These are phyloP conservation scores for Dipodascus geniculatus DNA, from an alignment of 805 yeast genomes.

Conservation along the genomic window DNA sequence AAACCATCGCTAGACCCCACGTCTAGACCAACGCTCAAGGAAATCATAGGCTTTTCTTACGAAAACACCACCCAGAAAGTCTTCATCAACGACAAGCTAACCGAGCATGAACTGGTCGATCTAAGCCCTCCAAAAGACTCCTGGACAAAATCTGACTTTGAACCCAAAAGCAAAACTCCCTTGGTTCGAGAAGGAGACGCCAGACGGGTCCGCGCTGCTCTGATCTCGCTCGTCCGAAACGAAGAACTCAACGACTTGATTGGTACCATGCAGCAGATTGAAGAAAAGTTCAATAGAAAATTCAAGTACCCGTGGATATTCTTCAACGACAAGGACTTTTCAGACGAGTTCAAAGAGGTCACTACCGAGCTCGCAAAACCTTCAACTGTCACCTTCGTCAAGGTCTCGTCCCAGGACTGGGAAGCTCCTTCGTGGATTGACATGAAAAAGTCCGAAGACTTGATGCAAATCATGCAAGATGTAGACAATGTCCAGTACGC, in stretches of 20 bases:
- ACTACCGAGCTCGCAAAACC: slow-evolving; percentile 28
- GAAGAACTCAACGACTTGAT: slow-evolving; percentile 38
- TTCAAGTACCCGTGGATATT: slow-evolving; percentile 71
- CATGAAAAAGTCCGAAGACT: slow-evolving; percentile 16
- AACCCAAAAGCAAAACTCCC: neutral
- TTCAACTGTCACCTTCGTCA: slow-evolving; percentile 35
- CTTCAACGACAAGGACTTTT: slow-evolving; percentile 55
- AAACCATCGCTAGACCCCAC: neutral
- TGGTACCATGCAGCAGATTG: slow-evolving; percentile 44
- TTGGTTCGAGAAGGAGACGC: neutral
- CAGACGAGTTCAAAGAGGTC: slow-evolving; percentile 37
- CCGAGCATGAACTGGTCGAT: neutral
- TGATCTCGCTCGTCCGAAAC: slow-evolving; percentile 56
- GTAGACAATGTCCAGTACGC: slow-evolving; percentile 50
- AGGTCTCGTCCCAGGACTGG: slow-evolving; percentile 35
- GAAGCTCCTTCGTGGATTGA: slow-evolving; percentile 45
- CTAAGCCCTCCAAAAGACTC: neutral
- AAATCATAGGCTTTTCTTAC: neutral
- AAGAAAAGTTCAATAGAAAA: slow-evolving; percentile 47
- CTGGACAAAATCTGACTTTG: neutral
- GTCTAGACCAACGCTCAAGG: neutral
- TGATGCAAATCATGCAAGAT: slow-evolving; percentile 11
- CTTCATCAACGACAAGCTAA: neutral
- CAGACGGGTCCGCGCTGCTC: slow-evolving; percentile 37
- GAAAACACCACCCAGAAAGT: neutral